Evolutionary conservation across 2,329 filamentous ascomycete species (phyloP), one percentile per base, ranked within the genome.

Genomic region (Helminthosporium solani): DNA sequence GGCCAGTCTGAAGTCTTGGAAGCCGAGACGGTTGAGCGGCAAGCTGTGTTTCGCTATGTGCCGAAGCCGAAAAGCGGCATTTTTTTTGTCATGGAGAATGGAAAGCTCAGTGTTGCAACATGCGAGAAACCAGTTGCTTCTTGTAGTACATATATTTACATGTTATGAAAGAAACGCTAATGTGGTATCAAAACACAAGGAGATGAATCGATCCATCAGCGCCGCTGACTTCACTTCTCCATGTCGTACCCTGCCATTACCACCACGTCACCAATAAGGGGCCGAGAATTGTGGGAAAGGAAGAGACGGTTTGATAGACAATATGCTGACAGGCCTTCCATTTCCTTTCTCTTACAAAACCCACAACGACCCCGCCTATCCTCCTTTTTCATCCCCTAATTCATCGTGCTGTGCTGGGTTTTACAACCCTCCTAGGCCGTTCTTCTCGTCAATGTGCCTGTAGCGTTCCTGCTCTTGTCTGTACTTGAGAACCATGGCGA

Each of bases 371-470:
- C 20, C 9, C 14, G 31, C n/a, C 33, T n/a, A n/a, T n/a, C n/a
- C n/a, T 39, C 39, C 33, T 27, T 33, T 42, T 21, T 33, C 40
- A 35, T n/a, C 16, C 28, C 36, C 33, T 11, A 20, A 27, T 19
- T 38, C 18, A 28, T 37, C 36, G n/a, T n/a, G n/a, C n/a, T n/a
- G n/a, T 36, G 27, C 12, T 11, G 12, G 7, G 36, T 6, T 44
- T 39, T 67, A 68, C 19, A 68, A 45, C 3, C 61, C 61, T 31
- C 56, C 59, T 9, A 56, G 7, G 12, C 63, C 68, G 40, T 68
- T 81, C 81, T 94, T 94, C 77, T 90, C 83, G 64, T 92, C 88
- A 61, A 94, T 91, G 63, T 87, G 79, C 48, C 83, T 81, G 73
- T 90, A 94, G 49, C 88, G 79, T 70, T 87, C 84, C 61, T 83